These are phyloP conservation scores for Bipolaris gigantea DNA, from an alignment of 2,329 filamentous ascomycete species.

Conservation along the genomic window DNA sequence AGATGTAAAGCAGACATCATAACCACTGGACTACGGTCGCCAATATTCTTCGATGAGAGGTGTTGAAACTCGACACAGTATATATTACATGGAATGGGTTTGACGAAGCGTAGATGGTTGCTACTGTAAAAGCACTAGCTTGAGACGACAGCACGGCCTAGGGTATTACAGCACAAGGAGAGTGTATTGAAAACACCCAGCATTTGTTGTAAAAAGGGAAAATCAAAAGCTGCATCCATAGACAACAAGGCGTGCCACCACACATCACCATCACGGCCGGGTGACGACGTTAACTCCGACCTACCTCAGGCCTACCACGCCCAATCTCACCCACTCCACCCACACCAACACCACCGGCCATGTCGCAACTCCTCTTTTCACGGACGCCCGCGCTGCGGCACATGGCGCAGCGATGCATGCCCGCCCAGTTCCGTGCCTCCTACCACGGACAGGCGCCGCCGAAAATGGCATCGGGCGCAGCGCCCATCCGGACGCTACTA, in stretches of 20 bases:
- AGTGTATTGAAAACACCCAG: neutral
- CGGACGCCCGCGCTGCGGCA: conserved; percentile 15
- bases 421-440: conserved; percentile 9
- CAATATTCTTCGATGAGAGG: neutral
- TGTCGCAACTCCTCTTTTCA: conserved; percentile 22
- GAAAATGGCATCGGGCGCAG: conserved; percentile 30
- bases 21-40: conserved; percentile 36
- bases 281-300: conserved; percentile 13
- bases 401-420: conserved; percentile 10
- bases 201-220: neutral
- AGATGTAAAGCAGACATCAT: conserved; percentile 46
- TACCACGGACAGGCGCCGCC: conserved; percentile 22
- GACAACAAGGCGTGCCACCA: neutral
- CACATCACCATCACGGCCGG: neutral
- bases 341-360: conserved; percentile 9
- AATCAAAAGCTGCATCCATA: neutral
- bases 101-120: neutral
- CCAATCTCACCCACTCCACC: conserved; percentile 10
- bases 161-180: no score
- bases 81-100: neutral
- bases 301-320: conserved; percentile 20
- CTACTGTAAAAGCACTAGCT: no score
- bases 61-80: accelerated
- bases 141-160: no score
- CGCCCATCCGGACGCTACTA: conserved; percentile 34